Base-by-base conservation (phyloP, 2,329 filamentous ascomycete genomes). In the Neoscytalidium dimidiatum region DNA sequence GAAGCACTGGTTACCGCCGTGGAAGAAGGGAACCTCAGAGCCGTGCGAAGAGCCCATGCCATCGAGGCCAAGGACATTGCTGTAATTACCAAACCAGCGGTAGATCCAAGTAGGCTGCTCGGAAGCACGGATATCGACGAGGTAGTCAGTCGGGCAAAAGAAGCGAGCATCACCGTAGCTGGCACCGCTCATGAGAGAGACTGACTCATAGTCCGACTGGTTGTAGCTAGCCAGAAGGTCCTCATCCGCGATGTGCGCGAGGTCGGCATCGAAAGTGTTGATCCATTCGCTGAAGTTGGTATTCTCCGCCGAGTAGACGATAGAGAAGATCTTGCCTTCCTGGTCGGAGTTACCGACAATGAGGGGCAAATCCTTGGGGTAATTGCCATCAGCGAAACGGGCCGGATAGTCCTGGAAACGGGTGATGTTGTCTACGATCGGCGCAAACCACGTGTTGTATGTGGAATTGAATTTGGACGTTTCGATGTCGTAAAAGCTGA, bases 91-190 rank as follows among this genome's bases (percentile, higher is more conserved):
- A 52, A 80, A 79, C 73, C 80, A 82, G 29, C 80, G 78, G 69
- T 82, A 82, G 3, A 72, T 72, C 80, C 80, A 82, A 0, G 79
- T 81, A 6, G 76, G 66, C 66, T 81, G 80, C 5, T 62, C 17
- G 9, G 67, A 41, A 64, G 74, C 77, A 49, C 80, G 78, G 23
- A 81, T 44, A 64, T 81, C 77, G 29, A 78, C 66, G 11, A 82
- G 69, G 53, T 73, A 69, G 43, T 73, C 71, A 3, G 71, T 68
- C 1, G 72, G 68, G 67, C 81, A 83, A 68, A 81, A 77, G 72
- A 83, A 83, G 11, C 80, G 79, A 3, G 79, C 81, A 19, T 83
- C 81, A 29, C 80, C 81, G 48, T 73, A 73, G 70, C 82, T 80
- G 0, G 72, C 70, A 17, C 81, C 81, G 65, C 79, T 81, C 67